Conservation (phyloP, 2,329 filamentous ascomycete species). For the Pezicula radicicola region DNA sequence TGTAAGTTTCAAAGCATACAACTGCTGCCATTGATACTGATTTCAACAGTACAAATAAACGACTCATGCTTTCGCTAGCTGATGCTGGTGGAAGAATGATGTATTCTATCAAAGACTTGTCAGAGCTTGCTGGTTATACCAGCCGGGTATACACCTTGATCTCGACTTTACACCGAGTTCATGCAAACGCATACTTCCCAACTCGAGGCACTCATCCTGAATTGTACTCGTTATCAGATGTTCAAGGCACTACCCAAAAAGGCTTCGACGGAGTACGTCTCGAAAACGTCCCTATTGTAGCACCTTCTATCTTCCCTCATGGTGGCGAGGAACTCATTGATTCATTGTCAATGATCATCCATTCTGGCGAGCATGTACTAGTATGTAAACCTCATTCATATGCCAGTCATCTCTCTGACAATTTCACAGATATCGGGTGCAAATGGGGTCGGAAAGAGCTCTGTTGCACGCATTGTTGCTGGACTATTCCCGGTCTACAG, state of each 20-base stretch:
- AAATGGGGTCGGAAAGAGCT: conserved; percentile 91
- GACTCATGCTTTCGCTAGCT: conserved; percentile 93
- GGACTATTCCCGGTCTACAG: conserved; percentile 96
- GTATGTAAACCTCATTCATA: conserved; percentile 31
- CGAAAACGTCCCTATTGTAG: conserved; percentile 90
- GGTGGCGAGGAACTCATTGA: conserved; percentile 91
- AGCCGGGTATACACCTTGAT: conserved; percentile 95
- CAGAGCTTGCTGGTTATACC: conserved; percentile 92
- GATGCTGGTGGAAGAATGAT: conserved; percentile 98
- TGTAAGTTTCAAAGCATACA: conserved; percentile 33
- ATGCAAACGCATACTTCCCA: conserved; percentile 82
- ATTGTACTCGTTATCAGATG: conserved; percentile 83
- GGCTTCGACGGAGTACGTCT: conserved; percentile 93
- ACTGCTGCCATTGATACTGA: background rate
- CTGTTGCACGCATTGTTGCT: conserved; percentile 82
- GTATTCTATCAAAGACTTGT: conserved; percentile 98
- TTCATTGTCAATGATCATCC: conserved; percentile 83
- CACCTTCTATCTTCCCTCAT: conserved; percentile 81
- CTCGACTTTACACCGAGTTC: conserved; percentile 88
- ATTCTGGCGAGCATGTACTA: conserved; percentile 86
- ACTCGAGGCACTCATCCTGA: conserved; percentile 67
- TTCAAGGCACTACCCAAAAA: conserved; percentile 89
- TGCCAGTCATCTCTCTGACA: conserved; percentile 6
- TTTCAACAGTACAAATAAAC: conserved; percentile 73
- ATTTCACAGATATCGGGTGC: conserved; percentile 73